These are phyloP conservation scores for Drosera capensis DNA, from an alignment of 148 eudicot genomes.

Conservation along the genomic window DNA sequence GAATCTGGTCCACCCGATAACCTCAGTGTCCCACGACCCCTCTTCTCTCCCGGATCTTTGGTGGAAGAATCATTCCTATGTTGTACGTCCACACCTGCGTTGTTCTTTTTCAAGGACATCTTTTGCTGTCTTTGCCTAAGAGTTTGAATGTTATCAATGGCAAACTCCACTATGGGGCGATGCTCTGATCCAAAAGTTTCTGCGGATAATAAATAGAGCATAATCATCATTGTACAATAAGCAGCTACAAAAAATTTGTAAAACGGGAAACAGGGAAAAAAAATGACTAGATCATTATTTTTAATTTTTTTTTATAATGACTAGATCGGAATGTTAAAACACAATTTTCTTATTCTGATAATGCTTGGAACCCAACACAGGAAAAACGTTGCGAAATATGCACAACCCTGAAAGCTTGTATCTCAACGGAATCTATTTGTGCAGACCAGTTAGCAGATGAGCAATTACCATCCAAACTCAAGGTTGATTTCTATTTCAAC, in stretches of 20 bases:
- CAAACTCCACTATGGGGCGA: constrained; percentile 97
- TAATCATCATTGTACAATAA: background rate
- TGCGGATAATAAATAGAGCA: constrained; percentile 11
- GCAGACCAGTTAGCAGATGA: too few relatives aligned
- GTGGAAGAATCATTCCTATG: constrained; percentile 15
- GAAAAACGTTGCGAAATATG: too few relatives aligned
- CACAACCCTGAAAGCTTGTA: too few relatives aligned
- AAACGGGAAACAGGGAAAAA: constrained; percentile 3
- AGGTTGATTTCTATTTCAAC: too few relatives aligned
- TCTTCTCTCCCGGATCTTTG: constrained; percentile 38
- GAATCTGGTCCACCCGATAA: constrained; percentile 11
- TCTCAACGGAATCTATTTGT: too few relatives aligned
- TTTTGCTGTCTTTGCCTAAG: constrained; percentile 25
- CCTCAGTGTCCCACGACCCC: constrained; percentile 13
- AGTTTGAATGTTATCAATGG: constrained; percentile 72
- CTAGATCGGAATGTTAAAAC: too few relatives aligned
- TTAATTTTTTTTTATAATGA: too few relatives aligned
- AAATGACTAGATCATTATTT: background rate
- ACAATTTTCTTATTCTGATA: too few relatives aligned
- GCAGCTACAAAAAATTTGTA: background rate
- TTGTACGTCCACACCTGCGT: constrained; percentile 16
- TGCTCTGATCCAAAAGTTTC: constrained; percentile 69
- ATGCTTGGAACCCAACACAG: too few relatives aligned
- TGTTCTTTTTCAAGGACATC: constrained; percentile 10
- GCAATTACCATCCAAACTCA: too few relatives aligned